A percentile compares a stretch with the other conserved stretches of the same genome.
Evolutionary conservation across 495 filamentous ascomycete species (phyloP).

Genomic region (Lophium mytilinum): DNA sequence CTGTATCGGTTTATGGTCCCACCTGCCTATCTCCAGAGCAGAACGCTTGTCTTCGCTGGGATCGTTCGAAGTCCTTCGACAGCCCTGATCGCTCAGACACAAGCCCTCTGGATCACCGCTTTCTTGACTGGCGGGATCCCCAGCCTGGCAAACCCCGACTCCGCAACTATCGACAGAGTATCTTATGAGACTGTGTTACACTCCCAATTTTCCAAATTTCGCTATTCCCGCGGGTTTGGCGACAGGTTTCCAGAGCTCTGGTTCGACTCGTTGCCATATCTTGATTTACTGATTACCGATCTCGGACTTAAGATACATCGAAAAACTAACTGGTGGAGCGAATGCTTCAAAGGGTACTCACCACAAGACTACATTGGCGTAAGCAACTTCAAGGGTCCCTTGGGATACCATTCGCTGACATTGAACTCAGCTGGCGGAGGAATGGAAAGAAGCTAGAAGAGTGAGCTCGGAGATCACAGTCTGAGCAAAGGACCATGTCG

Average conservation of each 20-base stretch:
- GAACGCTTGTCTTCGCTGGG: conserved; percentile 25
- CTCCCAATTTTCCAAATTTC: conserved; percentile 59
- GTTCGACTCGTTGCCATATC: conserved; percentile 70
- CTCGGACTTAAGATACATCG: conserved; percentile 45
- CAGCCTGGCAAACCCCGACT: background rate
- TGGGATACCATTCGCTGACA: too few relatives aligned
- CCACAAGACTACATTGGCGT: conserved; percentile 29
- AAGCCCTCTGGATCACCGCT: conserved; percentile 28
- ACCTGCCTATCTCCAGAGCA: conserved; percentile 14
- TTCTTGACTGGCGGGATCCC: conserved; percentile 42
- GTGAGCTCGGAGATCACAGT: too few relatives aligned
- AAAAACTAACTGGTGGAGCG: conserved; percentile 35
- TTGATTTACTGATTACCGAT: conserved; percentile 62
- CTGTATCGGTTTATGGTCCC: conserved; percentile 30
- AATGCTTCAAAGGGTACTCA: conserved; percentile 35
- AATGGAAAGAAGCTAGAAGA: too few relatives aligned
- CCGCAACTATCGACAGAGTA: conserved; percentile 15
- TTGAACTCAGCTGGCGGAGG: too few relatives aligned
- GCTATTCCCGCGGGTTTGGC: conserved; percentile 59
- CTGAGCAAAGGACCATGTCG: too few relatives aligned
- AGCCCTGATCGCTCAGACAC: conserved; percentile 18
- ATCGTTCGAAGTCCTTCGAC: conserved; percentile 12
- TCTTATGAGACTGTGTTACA: conserved; percentile 54
- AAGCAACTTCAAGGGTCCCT: too few relatives aligned
- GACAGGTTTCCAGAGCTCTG: conserved; percentile 59